These are phyloP conservation scores for Huiozyma sinensis DNA, from an alignment of 805 yeast genomes.

Conservation along the genomic window DNA sequence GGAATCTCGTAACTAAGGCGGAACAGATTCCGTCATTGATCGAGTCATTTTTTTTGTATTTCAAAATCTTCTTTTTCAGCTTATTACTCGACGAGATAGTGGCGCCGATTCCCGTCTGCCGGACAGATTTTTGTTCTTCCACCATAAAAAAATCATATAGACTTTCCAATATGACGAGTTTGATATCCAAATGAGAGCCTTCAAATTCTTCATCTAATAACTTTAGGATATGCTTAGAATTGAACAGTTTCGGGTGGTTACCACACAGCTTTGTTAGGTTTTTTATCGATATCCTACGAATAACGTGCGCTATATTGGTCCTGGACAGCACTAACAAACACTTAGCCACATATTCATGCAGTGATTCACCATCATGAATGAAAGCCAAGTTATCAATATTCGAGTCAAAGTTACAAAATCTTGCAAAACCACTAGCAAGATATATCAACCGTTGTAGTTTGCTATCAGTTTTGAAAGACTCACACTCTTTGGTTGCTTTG, in stretches of 20 bases:
- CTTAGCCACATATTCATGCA: conserved; percentile 48
- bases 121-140: conserved; percentile 41
- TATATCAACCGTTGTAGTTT: conserved; percentile 47
- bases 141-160: conserved; percentile 44
- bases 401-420: conserved; percentile 46
- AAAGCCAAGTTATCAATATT: conserved; percentile 30
- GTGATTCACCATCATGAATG: conserved; percentile 38
- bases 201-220: conserved; percentile 43
- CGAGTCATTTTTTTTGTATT: conserved; percentile 27
- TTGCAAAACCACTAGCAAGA: conserved; percentile 61
- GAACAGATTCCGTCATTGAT: conserved; percentile 66
- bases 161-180: conserved; percentile 45
- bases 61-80: conserved; percentile 32
- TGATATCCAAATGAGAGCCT: conserved; percentile 30
- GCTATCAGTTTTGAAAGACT: conserved; percentile 26
- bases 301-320: conserved; percentile 20
- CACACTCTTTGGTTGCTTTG: conserved; percentile 18
- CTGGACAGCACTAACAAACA: conserved; percentile 47
- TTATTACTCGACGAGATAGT: conserved; percentile 35
- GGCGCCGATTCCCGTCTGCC: conserved; percentile 31
- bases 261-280: conserved; percentile 51
- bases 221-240: conserved; percentile 41
- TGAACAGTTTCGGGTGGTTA: conserved; percentile 54
- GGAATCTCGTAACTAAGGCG: conserved; percentile 55
- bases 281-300: conserved; percentile 44